Base-by-base conservation (phyloP, 2,329 filamentous ascomycete species). In the Phaeosphaeriaceae sp. region DNA sequence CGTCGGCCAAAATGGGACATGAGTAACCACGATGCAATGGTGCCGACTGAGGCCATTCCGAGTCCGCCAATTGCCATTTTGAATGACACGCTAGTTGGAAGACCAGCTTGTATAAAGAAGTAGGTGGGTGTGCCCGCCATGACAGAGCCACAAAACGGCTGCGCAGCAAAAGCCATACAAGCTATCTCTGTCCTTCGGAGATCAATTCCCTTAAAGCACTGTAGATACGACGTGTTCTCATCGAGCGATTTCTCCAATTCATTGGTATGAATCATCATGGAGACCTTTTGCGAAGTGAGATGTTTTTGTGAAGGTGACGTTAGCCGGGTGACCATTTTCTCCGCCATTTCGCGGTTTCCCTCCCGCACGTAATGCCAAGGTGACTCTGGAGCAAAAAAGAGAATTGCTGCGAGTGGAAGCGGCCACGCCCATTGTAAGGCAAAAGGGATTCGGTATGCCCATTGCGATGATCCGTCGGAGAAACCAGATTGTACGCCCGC, bases 201-300 rank as follows among this genome's bases (percentile, higher is more conserved):
- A 66, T 94, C 84, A 15, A 83, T 81, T 9, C 90, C 89, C 68
- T 81, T 86, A 80, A 95, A 93, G 75, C 90, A 95, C 68, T 95
- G 89, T 58, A 82, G 74, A 71, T 93, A 95, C 37, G 81, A 85
- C 4, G 88, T 83, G 34, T 89, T 88, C 11, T 78, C 76, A 35
- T 42, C 50, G 13, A 90, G 86, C 68, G 81, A 76, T 64, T 88
- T 81, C 70, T 95, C 91, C 4, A 94, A 76, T 0, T 87, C 86
- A 1, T 88, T 90, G 0, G 90, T 96, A 64, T 92, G 89, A 1
- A 89, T 83, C 87, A 96, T 95, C 89, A 95, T 92, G 9, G 59
- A 51, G 45, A 95, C 79, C 0, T 88, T 92, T 12, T 58, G 43
- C 35, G 47, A 30, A 15, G 35, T 20, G 33, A 45, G 15, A 44